Percentiles rank a stretch among this genome's conserved stretches.
phyloP scores from a whole-genome alignment of 768 basidiomycete genomes.

The Fistulinella prunicolor region DNA sequence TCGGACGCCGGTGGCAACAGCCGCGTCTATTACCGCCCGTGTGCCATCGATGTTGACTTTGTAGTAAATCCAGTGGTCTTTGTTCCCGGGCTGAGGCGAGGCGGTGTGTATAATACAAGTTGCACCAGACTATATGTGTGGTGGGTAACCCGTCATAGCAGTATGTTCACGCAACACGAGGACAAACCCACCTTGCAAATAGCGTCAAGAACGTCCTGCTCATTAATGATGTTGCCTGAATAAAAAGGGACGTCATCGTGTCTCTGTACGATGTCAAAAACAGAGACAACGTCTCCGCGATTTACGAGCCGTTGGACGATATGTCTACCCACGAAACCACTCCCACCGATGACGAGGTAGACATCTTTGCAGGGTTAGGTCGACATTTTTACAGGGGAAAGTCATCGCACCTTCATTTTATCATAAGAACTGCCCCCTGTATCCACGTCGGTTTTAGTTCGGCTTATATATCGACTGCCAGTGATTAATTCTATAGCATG shows the following conservation, averaged over 20 bases:
- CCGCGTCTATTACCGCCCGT: constrained; percentile 77
- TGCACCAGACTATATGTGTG: constrained; percentile 56
- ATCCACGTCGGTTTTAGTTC: too few relatives aligned
- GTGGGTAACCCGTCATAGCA: neutral
- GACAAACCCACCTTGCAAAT: constrained; percentile 67
- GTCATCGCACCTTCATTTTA: too few relatives aligned
- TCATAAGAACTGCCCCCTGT: too few relatives aligned
- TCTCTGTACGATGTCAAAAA: constrained; percentile 90
- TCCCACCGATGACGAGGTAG: constrained; percentile 92
- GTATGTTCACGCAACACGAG: too few relatives aligned
- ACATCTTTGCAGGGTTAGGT: too few relatives aligned
- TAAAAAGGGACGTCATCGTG: constrained; percentile 86
- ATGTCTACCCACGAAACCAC: too few relatives aligned
- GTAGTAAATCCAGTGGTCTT: constrained; percentile 71
- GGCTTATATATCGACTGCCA: too few relatives aligned
- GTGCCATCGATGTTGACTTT: constrained; percentile 96
- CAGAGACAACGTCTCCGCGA: constrained; percentile 76
- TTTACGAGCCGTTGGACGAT: constrained; percentile 81
- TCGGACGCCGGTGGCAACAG: constrained; percentile 65
- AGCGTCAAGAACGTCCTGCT: constrained; percentile 67
- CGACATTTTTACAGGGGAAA: too few relatives aligned
- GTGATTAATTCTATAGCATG: too few relatives aligned
- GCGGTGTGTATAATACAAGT: constrained; percentile 97
- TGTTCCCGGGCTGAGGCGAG: constrained; percentile 69
- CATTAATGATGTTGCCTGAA: constrained; percentile 83